Evolutionary conservation across 305 asterid species (phyloP).

Genomic region (Plantago coronopus): DNA sequence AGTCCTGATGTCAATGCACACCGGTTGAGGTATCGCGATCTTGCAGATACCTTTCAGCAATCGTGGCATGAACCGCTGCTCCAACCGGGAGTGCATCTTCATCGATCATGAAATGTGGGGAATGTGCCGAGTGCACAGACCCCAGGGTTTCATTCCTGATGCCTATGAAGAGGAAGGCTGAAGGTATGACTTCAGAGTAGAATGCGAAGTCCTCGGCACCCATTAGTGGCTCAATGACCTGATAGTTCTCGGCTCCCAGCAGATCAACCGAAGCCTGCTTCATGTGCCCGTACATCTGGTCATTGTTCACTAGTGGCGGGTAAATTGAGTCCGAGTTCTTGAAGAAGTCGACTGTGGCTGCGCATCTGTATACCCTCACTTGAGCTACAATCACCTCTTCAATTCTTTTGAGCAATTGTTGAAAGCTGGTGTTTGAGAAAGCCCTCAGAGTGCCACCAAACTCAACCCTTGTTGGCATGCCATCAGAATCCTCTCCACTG

Average conservation of each 20-base stretch:
- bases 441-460: conserved; percentile 89
- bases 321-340: conserved; percentile 52
- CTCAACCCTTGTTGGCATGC: conserved; percentile 38
- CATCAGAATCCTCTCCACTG: conserved; percentile 47
- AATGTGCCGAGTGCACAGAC: conserved; percentile 56
- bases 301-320: conserved; percentile 81
- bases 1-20: conserved; percentile 11
- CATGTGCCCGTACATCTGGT: conserved; percentile 53
- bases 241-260: conserved; percentile 40
- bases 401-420: conserved; percentile 58
- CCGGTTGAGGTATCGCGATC: conserved; percentile 23
- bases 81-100: conserved; percentile 78
- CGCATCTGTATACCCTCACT: conserved; percentile 69
- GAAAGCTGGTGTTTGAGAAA: conserved; percentile 58
- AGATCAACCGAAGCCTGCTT: conserved; percentile 43
- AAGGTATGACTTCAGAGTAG: conserved; percentile 72
- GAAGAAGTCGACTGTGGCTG: conserved; percentile 77
- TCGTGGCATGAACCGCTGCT: conserved; percentile 87
- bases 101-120: conserved; percentile 84
- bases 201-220: conserved; percentile 92
- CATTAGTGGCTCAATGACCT: conserved; percentile 62
- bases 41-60: conserved; percentile 78
- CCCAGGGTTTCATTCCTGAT: conserved; percentile 67
- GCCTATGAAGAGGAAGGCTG: conserved; percentile 74
- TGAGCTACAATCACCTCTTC: conserved; percentile 81